A percentile compares a stretch with the other conserved stretches of the same genome.
Evolutionary conservation across 495 filamentous ascomycete species (phyloP).

Genomic region (Penicillium turbatum): DNA sequence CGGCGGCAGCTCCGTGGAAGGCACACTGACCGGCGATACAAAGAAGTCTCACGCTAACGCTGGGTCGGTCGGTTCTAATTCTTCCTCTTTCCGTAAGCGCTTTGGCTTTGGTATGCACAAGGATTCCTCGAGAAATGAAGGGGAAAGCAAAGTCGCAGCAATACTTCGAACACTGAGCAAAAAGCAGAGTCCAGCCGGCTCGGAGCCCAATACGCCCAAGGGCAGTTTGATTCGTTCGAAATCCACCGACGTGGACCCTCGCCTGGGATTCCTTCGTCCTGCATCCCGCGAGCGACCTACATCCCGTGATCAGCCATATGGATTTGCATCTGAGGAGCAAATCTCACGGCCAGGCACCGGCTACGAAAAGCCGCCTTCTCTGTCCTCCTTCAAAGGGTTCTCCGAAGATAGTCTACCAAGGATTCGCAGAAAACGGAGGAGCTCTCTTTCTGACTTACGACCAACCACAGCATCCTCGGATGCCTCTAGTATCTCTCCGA

Average conservation of each 20-base stretch:
- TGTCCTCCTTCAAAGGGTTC: conserved; percentile 36
- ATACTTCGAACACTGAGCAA: conserved; percentile 91
- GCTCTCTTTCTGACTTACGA: conserved; percentile 86
- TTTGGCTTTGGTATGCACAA: conserved; percentile 75
- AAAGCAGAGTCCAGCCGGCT: conserved; percentile 57
- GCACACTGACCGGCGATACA: conserved; percentile 43
- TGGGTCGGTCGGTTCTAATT: conserved; percentile 63
- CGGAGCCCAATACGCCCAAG: conserved; percentile 54
- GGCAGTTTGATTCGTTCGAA: conserved; percentile 67
- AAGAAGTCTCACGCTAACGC: conserved; percentile 46
- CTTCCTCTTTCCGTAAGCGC: conserved; percentile 77
- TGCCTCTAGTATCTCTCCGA: conserved; percentile 33
- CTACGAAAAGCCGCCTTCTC: conserved; percentile 35
- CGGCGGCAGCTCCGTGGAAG: conserved; percentile 40
- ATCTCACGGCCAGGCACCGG: conserved; percentile 47
- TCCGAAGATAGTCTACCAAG: conserved; percentile 39
- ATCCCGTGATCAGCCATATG: conserved; percentile 60
- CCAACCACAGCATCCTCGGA: conserved; percentile 48
- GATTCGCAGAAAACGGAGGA: conserved; percentile 73
- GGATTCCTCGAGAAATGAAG: conserved; percentile 64
- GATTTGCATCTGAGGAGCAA: conserved; percentile 39
- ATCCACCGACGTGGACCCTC: conserved; percentile 70
- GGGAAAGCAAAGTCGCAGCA: conserved; percentile 66
- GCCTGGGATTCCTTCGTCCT: conserved; percentile 50
- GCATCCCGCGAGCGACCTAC: not conserved